Conservation (phyloP, 768 basidiomycete genomes). For the Naematelia aurantialba region DNA sequence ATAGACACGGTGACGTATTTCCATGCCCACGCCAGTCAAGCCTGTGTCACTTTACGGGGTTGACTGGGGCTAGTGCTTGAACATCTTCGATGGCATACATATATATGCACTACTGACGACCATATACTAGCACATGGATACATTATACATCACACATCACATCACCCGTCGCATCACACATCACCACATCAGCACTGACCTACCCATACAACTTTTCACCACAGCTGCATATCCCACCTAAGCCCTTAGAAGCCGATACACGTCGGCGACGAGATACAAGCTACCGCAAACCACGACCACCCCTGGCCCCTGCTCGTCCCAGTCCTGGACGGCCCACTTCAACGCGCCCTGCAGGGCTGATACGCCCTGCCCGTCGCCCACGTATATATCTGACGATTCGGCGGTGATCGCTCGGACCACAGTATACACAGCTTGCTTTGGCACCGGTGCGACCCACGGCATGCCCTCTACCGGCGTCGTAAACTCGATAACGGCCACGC, state of each 20-base stretch:
- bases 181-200: too few relatives aligned
- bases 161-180: too few relatives aligned
- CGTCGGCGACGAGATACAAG: constrained; percentile 88
- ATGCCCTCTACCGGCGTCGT: constrained; percentile 69
- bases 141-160: too few relatives aligned
- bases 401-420: constrained; percentile 32
- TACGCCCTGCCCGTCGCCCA: constrained; percentile 34
- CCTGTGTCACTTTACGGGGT: too few relatives aligned
- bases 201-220: too few relatives aligned
- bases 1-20: too few relatives aligned
- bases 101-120: too few relatives aligned
- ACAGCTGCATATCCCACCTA: neutral
- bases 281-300: constrained; percentile 81
- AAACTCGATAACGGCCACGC: constrained; percentile 42
- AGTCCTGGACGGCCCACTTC: constrained; percentile 51
- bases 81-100: too few relatives aligned
- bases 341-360: constrained; percentile 55
- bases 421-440: constrained; percentile 56
- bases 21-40: too few relatives aligned
- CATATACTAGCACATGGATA: too few relatives aligned
- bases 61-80: too few relatives aligned
- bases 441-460: constrained; percentile 82
- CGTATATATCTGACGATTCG: neutral
- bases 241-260: constrained; percentile 60
- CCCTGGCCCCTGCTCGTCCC: constrained; percentile 19